phyloP scores from a whole-genome alignment of 2,329 filamentous ascomycete genomes.

The Pseudogymnoascus sp. region DNA sequence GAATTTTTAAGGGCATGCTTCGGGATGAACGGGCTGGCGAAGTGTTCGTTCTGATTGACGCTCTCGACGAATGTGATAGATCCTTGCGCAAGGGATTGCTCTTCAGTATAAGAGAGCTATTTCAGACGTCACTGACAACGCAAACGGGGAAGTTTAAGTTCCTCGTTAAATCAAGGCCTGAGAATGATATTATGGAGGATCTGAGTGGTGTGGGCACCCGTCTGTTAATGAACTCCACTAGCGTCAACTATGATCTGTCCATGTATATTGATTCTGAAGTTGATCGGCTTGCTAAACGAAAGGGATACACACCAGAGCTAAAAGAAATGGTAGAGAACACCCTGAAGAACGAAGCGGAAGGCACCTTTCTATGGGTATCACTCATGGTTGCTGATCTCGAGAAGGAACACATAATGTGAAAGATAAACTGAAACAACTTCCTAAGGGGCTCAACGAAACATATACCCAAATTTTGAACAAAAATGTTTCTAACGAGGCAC shows the following conservation, averaged over 20 bases:
- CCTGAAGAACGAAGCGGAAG: neutral
- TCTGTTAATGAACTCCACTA: neutral
- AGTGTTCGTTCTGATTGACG: neutral
- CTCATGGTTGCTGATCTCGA: neutral
- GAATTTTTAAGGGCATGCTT: neutral
- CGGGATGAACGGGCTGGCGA: neutral
- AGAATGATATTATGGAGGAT: neutral
- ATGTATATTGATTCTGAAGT: neutral
- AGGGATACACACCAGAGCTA: neutral
- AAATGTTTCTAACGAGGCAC: neutral
- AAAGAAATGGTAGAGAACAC: neutral
- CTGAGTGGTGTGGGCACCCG: neutral
- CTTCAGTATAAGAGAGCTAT: neutral
- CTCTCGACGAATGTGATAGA: neutral
- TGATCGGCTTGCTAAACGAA: neutral
- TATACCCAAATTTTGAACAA: neutral
- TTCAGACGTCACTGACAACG: neutral
- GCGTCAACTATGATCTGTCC: neutral
- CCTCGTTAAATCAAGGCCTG: neutral
- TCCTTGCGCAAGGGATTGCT: neutral
- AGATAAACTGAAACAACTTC: neutral
- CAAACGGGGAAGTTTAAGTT: neutral
- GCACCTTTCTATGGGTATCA: neutral
- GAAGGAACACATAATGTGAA: neutral
- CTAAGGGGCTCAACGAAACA: neutral